Evolutionary conservation across 164 flowering plant species (phyloP).

Genomic region (Stephania japonica): DNA sequence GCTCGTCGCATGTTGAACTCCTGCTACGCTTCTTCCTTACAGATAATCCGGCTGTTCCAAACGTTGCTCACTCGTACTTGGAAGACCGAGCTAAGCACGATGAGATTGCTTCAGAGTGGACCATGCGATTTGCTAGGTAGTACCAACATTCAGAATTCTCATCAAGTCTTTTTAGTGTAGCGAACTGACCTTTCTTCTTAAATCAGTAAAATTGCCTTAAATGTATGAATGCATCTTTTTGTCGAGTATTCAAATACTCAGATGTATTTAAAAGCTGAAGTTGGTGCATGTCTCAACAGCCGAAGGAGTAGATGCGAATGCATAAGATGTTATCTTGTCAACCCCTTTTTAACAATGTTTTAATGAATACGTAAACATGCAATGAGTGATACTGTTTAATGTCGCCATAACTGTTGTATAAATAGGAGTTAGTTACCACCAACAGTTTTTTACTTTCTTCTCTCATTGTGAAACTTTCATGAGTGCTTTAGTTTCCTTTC

Average conservation of each 20-base stretch:
- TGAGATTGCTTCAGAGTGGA: conserved; percentile 88
- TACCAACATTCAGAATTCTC: background rate
- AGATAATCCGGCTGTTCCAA: conserved; percentile 72
- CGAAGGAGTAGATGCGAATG: background rate
- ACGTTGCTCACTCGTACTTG: conserved; percentile 64
- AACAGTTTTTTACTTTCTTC: no score
- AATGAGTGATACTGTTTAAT: no score
- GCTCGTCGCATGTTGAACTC: background rate
- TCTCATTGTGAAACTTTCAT: no score
- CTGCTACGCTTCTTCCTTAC: conserved; percentile 18
- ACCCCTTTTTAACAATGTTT: no score
- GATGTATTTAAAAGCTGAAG: background rate
- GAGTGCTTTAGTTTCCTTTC: no score
- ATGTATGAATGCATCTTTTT: background rate
- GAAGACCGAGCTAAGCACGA: conserved; percentile 71
- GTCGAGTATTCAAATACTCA: background rate
- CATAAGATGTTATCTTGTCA: background rate
- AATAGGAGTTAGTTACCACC: no score
- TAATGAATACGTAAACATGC: no score
- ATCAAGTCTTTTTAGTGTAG: background rate
- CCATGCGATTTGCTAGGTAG: conserved; percentile 69
- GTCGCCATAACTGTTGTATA: no score
- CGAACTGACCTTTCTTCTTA: background rate
- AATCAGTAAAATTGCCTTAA: background rate
- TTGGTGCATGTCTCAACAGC: background rate